phyloP scores from a whole-genome alignment of 2,329 filamentous ascomycete species.

The Coniella lustricola region DNA sequence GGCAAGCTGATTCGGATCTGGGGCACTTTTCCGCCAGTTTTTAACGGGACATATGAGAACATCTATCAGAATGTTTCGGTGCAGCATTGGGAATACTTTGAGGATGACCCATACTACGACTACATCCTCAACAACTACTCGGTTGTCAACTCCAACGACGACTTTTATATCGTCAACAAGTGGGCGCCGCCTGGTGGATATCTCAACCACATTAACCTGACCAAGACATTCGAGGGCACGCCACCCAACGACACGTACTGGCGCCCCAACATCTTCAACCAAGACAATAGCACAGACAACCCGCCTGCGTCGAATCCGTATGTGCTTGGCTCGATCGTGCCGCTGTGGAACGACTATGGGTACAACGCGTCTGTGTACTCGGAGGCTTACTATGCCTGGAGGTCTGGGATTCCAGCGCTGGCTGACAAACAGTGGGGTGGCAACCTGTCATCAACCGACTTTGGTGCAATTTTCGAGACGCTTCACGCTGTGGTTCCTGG shows the following conservation, averaged over 20 bases:
- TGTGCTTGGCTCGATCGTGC: slow-evolving; percentile 41
- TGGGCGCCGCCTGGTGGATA: slow-evolving; percentile 38
- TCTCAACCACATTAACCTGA: slow-evolving; percentile 33
- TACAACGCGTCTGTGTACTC: slow-evolving; percentile 42
- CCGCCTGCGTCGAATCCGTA: slow-evolving; percentile 30
- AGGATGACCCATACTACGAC: slow-evolving; percentile 40
- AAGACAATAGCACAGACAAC: slow-evolving; percentile 40
- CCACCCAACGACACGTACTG: slow-evolving; percentile 33
- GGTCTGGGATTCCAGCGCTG: slow-evolving; percentile 42
- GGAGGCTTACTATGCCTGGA: slow-evolving; percentile 45
- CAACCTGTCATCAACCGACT: slow-evolving; percentile 32
- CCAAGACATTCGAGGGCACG: slow-evolving; percentile 38
- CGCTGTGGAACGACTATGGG: slow-evolving; percentile 50
- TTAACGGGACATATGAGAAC: slow-evolving; percentile 23
- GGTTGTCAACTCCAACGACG: slow-evolving; percentile 47
- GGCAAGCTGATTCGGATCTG: slow-evolving; percentile 46
- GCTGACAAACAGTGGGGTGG: slow-evolving; percentile 49
- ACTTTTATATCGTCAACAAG: slow-evolving; percentile 44
- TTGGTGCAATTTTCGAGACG: slow-evolving; percentile 28
- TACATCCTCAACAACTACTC: slow-evolving; percentile 39
- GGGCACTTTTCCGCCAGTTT: slow-evolving; percentile 45
- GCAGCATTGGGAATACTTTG: slow-evolving; percentile 50
- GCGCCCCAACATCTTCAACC: slow-evolving; percentile 44
- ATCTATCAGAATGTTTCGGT: slow-evolving; percentile 39
- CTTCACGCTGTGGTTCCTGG: slow-evolving; percentile 36